Evolutionary conservation across 2,329 filamentous ascomycete genomes (phyloP), one percentile per base, ranked within the genome.

Genomic region (Claviceps fusiformis): DNA sequence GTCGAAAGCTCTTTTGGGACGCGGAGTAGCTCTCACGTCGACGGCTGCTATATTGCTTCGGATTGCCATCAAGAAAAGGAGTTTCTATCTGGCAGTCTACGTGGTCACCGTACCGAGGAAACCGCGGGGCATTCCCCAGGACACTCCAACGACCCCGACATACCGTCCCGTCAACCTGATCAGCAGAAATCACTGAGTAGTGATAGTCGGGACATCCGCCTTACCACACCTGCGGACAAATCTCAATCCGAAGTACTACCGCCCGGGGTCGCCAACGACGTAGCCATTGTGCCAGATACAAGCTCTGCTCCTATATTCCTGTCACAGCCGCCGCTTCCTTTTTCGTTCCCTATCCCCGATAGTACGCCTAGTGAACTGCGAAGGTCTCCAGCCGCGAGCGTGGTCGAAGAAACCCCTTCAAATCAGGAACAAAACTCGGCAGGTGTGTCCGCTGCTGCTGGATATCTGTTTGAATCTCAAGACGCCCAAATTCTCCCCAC

Each of bases 111-210:
- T 10, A 29, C 24, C 33, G 6, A 45, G 17, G 13, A 50, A 49
- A 29, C 39, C 17, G 17, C 33, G 27, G 29, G 33, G 31, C 37
- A 50, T 3, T 46, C 29, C 24, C 8, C n/a, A 27, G 29, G 35
- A 24, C 27, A 45, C 11, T 54, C 50, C 46, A 33, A 50, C 54
- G 11, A 35, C 13, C 31, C 58, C 33, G 35, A 59, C 10, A 59
- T 59, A 19, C 58, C 59, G 1, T 68, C 66, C 37, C 65, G 54
- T 48, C 67, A 68, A 54, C 63, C 59, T 41, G 55, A 59, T 10
- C 53, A 50, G 37, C 24, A 15, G 19, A 59, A 56, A 19, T 33
- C 54, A 3, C 35, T 33, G 19, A 31, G 51, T 27, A 46, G 24
- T 9, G 19, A 29, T 10, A 57, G 48, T 15, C 47, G 50, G 35